Percentiles rank a stretch among this genome's conserved stretches.
Conservation (phyloP, 2,329 filamentous ascomycete species). For the Fusarium devonianum region DNA sequence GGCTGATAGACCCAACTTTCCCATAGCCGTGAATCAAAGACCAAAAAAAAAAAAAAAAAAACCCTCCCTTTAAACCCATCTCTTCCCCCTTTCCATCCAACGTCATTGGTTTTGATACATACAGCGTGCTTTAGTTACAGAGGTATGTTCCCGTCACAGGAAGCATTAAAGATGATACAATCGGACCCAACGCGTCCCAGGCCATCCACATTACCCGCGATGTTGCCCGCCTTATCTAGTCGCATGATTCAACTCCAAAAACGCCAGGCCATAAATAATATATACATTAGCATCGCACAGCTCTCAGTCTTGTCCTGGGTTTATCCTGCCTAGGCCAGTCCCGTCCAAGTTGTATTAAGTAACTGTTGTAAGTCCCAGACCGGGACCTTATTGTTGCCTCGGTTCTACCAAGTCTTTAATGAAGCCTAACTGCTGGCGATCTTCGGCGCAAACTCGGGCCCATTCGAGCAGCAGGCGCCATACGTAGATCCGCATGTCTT, state of each 20-base stretch:
- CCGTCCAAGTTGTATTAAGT: conserved; percentile 19
- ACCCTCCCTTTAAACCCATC: conserved; percentile 19
- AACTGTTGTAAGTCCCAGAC: conserved; percentile 10
- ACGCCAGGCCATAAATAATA: conserved; percentile 40
- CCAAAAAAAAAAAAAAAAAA: no score
- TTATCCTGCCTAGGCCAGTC: conserved; percentile 2
- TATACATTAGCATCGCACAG: conserved; percentile 22
- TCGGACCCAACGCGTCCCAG: conserved; percentile 2
- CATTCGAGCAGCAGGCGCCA: conserved; percentile 68
- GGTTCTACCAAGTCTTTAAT: conserved; percentile 51
- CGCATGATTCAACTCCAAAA: conserved; percentile 31
- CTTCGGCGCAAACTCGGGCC: conserved; percentile 57
- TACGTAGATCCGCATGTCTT: conserved; percentile 73
- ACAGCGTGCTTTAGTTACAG: conserved; percentile 11
- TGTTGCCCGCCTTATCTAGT: conserved; percentile 7
- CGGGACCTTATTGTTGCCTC: conserved; percentile 16
- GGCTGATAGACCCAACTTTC: conserved; percentile 16
- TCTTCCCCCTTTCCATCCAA: conserved; percentile 22
- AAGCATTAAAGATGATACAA: conserved; percentile 2
- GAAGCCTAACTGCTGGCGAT: conserved; percentile 53
- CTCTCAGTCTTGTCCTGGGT: not conserved
- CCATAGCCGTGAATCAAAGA: conserved; percentile 22
- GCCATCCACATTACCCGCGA: conserved; percentile 26
- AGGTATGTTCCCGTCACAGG: conserved; percentile 16
- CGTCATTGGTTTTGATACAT: conserved; percentile 17